Base-by-base conservation (phyloP, 257 asterid genomes). In the Fraxinus cuspidata region DNA sequence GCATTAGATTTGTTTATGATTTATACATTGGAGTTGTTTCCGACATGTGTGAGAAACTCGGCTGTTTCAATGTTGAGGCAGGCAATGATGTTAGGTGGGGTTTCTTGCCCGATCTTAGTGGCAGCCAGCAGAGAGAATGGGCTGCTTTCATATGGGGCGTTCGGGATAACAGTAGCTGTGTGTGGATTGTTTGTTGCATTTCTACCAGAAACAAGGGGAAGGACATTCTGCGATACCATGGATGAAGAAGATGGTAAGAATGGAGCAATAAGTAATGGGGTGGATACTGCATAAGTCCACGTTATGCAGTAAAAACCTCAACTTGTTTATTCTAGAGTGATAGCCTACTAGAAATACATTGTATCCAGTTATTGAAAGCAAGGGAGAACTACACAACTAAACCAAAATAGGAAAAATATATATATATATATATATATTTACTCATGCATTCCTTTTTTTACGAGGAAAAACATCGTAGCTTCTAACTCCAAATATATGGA, bases 171-270 rank as follows among this genome's bases (percentile, higher is more conserved):
- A 0, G 71, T 78, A 2, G 74, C 32, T 1, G 37, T 47, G 2
- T 75, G 83, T 56, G 80, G 84, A 2, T 60, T 83, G 79, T 83
- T 73, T 21, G 83, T 80, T 0, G 71, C 51, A 1, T 83, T 72
- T 19, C 44, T 86, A 77, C 87, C 86, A 29, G 87, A 83, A 64
- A 86, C 89, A 1, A 76, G 32, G 10, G 87, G 89, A 0, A 42
- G 83, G 8, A n/a, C 74, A 9, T 44, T 83, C 3, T 81, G 78
- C 28, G 87, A 86, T 47, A 86, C 87, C 0, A 44, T 86, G 49
- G 84, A 79, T 0, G 87, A 86, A 78, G 89, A 86, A 29, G 84
- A 86, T 70, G 25, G 29, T 6, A 73, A 85, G 27, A 56, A 56
- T 56, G 65, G 27, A 21, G 65, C 12, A 56, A 56, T 6, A 2